Base-by-base conservation (phyloP, 179 eudicot species). In the Corrigiola litoralis region DNA sequence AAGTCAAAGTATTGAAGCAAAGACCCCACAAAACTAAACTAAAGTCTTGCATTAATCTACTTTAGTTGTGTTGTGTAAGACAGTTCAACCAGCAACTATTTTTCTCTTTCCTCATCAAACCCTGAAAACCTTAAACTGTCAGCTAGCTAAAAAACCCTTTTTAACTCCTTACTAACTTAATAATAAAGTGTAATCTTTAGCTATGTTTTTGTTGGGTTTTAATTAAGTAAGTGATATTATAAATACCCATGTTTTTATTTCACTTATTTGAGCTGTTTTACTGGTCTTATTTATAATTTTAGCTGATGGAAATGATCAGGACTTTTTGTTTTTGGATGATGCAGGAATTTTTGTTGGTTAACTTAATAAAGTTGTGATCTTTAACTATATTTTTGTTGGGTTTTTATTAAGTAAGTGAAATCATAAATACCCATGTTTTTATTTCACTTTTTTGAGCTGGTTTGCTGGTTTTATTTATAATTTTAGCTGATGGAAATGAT, bases 1-100 rank as follows among this genome's bases (percentile, higher is more conserved):
- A 80, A 80, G 84, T 80, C 84, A 78, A 74, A 69, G 76, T 72
- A 60, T 52, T 54, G 37, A 54, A 62, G 56, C 65, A 58, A 47
- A 23, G 41, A n/a, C 67, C n/a, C 60, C 66, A 49, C 60, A 58
- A 28, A 34, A 38, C 52, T 50, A 46, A 48, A 45, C 20, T 36
- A 25, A 50, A 56, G 57, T 59, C 63, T 60, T 73, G 47, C 44
- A 11, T 28, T 36, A 54, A 29, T 4, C 29, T 47, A 38, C 38
- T 41, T 38, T 18, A 25, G 67, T 23, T 66, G 38, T 53, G 40
- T 37, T 31, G 24, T 45, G 29, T 58, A 31, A 11, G 38, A 24
- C 28, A 59, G 76, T 68, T n/a, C n/a, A n/a, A n/a, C n/a, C n/a
- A n/a, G n/a, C 70, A 60, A 55, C 77, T 72, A 53, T 65, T 53